phyloP scores from a whole-genome alignment of 306 rosid genomes.

The Alnus glutinosa region DNA sequence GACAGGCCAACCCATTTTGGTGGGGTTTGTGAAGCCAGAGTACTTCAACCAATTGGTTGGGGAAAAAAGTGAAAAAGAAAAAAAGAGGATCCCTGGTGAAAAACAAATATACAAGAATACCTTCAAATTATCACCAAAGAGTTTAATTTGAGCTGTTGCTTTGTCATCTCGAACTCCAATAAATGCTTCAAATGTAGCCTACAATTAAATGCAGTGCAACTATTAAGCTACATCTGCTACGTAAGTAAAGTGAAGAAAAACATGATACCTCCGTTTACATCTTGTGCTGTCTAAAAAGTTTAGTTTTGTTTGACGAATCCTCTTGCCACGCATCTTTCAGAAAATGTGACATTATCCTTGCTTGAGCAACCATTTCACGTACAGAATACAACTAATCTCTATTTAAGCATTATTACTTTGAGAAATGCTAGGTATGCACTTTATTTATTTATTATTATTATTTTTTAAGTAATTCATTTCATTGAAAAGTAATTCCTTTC shows the following conservation, averaged over 20 bases:
- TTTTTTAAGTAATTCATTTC: too few relatives aligned
- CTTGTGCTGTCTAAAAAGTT: not conserved
- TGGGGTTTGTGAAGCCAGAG: not conserved
- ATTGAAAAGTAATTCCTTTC: too few relatives aligned
- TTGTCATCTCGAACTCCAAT: slow-evolving; percentile 86
- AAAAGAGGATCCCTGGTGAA: slow-evolving; percentile 1
- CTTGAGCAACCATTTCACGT: not conserved
- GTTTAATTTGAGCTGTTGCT: slow-evolving; percentile 83
- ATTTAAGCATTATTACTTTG: not conserved
- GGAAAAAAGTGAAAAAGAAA: not conserved
- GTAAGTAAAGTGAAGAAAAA: not conserved
- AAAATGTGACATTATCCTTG: not conserved
- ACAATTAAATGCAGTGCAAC: slow-evolving; percentile 29
- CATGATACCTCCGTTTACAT: too few relatives aligned
- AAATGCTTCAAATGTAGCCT: slow-evolving; percentile 97
- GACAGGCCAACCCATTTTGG: not conserved
- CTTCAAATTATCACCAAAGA: slow-evolving; percentile 90
- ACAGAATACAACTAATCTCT: not conserved
- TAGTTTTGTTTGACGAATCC: not conserved
- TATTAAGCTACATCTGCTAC: slow-evolving; percentile 13
- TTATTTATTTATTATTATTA: too few relatives aligned
- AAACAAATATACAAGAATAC: slow-evolving; percentile 39
- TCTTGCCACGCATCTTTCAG: not conserved
- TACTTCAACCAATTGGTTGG: slow-evolving; percentile 1
- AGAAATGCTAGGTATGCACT: not conserved